These are phyloP conservation scores for Pseudogymnoascus sp. DNA, from an alignment of 2,329 filamentous ascomycete species.

Conservation along the genomic window DNA sequence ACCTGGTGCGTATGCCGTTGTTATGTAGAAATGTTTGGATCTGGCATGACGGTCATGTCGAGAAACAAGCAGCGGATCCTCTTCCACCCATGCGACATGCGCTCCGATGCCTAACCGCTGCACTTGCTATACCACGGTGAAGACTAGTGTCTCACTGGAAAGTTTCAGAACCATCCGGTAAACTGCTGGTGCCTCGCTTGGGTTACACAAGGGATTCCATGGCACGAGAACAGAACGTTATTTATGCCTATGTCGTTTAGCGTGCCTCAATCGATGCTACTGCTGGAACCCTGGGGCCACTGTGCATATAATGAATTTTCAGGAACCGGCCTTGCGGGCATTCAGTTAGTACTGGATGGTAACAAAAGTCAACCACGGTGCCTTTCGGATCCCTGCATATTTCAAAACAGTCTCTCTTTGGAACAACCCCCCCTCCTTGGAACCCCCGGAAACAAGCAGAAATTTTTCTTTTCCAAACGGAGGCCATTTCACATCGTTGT, in stretches of 20 bases:
- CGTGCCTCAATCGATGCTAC: conserved; percentile 3
- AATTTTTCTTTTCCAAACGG: neutral
- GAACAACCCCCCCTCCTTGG: neutral
- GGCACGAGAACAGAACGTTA: neutral
- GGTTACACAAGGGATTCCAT: neutral
- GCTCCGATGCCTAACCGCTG: neutral
- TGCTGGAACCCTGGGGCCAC: neutral
- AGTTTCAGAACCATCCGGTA: conserved; percentile 2
- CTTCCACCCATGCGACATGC: neutral
- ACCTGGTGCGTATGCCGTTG: conserved; percentile 65
- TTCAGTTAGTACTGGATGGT: conserved; percentile 6
- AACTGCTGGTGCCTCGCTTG: neutral
- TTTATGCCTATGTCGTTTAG: neutral
- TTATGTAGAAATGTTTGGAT: neutral
- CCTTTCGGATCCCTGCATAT: conserved; percentile 5
- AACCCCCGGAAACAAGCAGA: neutral
- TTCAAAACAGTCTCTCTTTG: neutral
- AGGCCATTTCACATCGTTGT: conserved; percentile 10
- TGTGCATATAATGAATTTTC: neutral
- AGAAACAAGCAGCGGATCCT: neutral
- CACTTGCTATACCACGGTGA: neutral
- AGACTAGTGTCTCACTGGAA: conserved; percentile 12
- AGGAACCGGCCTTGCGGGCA: neutral
- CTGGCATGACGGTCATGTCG: conserved; percentile 12
- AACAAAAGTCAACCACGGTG: neutral